Evolutionary conservation across 2,329 filamentous ascomycete genomes (phyloP), one percentile per base, ranked within the genome.

Genomic region (Pestalotiopsis sp.): DNA sequence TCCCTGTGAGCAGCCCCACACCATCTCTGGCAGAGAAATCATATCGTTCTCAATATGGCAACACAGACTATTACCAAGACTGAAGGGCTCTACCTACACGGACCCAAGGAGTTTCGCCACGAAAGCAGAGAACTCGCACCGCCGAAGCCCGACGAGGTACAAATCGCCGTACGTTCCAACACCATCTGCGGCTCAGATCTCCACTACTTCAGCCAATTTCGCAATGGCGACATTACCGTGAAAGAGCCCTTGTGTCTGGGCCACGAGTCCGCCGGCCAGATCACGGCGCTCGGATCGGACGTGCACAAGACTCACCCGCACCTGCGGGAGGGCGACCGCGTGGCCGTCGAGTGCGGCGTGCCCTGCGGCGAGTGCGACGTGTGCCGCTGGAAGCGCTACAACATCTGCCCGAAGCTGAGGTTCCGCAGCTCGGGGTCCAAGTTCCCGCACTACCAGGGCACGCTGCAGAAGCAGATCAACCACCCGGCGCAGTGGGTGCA

Each of bases 251-350:
- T 86, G 45, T 82, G 80, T 12, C 78, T 85, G 62, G 91, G 91
- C 72, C 91, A 93, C 76, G 90, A 92, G 77, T 91, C 89, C 20
- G 87, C 89, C n/a, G 90, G 90, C 58, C 82, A 91, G 52, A 82
- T 92, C 25, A 60, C 11, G 7, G 57, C 57, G 11, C 57, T 60
- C 7, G 57, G 57, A 3, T 31, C 25, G 6, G 57, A 60, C 4
- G 57, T 60, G 31, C 31, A 52, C n/a, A 52, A 23, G 45, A 52
- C 14, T n/a, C 45, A 52, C 14, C 45, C 57, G 23, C 25, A 60
- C 27, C 23, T 60, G 12, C 57, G 13, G 1, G 14, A 60, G 23
- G 57, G 57, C 12, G 20, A 60, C 14, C 3, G 7, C 12, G 57
- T 60, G 57, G 57, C 57, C 25, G 20, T 60, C 25, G 57, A 60